A percentile compares a stretch with the other conserved stretches of the same genome.
phyloP scores from a whole-genome alignment of 2,329 filamentous ascomycete genomes.

The Xylariaceae sp. region DNA sequence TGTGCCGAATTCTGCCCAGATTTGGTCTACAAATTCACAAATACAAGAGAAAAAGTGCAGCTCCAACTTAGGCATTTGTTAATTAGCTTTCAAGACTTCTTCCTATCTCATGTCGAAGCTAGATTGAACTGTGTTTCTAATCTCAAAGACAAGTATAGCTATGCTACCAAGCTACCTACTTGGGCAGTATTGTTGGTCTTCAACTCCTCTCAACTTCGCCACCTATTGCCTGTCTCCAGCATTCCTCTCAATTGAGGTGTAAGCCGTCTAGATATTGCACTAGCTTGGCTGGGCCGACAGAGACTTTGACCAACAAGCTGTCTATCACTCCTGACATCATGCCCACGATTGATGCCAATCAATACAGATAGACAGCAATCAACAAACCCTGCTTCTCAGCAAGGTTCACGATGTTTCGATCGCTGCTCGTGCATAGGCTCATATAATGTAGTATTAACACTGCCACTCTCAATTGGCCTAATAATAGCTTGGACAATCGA shows the following conservation, averaged over 20 bases:
- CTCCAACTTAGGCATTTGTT: too few relatives aligned
- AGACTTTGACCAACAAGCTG: too few relatives aligned
- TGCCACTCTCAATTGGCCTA: neutral
- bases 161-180: too few relatives aligned
- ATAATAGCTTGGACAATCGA: neutral
- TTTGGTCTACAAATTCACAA: too few relatives aligned
- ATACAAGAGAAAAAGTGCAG: too few relatives aligned
- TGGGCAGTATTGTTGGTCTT: neutral
- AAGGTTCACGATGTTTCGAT: neutral
- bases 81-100: too few relatives aligned
- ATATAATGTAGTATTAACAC: neutral
- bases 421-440: neutral
- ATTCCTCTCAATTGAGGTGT: neutral
- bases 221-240: neutral
- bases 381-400: neutral
- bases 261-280: too few relatives aligned
- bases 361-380: neutral
- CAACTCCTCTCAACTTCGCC: neutral
- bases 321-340: too few relatives aligned
- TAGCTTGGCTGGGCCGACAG: too few relatives aligned
- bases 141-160: too few relatives aligned
- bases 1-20: conserved; percentile 4
- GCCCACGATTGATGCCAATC: too few relatives aligned
- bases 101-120: neutral
- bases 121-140: too few relatives aligned